Evolutionary conservation across 2,329 filamentous ascomycete genomes (phyloP), one percentile per base, ranked within the genome.

Genomic region (Coniella vitis): DNA sequence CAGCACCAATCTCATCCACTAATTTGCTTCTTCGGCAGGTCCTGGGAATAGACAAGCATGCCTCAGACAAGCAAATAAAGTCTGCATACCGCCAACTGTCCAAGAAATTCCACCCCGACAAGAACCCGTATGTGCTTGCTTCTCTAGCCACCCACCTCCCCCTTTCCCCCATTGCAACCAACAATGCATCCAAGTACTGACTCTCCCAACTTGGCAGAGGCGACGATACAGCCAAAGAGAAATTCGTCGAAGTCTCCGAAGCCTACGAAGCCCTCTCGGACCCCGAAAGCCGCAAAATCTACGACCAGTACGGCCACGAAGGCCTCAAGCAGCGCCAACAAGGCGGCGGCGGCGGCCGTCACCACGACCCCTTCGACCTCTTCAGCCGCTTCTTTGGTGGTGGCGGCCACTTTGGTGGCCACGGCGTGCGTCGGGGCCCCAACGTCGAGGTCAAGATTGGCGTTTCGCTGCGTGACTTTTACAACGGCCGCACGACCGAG

Each of bases 341-440:
- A 60, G 79, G 81, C 32, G 79, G 80, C 43, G 79, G 80, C 43
- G 76, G 78, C 9, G 76, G 75, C 38, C 69, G 69, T 29, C 74
- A 79, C 51, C 84, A 91, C 64, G 90, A 98, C 63, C 90, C 93
- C 17, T 97, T 97, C 64, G 93, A 98, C 66, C 74, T 98, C 37
- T 98, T 98, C 75, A 90, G 84, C 47, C 86, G 89, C 57, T 97
- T 98, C 79, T 98, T 98, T 63, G 93, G 93, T 55, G 91, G 91
- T 19, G 85, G 80, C 38, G 90, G 90, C 9, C 88, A 93, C 67
- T 94, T 87, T 55, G 85, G 86, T 71, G 62, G 85, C 58, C 81
- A 83, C 42, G 72, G 76, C 5, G 84, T 84, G 65, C 83, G 90
- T 25, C 79, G 83, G 29, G 93, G 93, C 0, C 90, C 86, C 45